A percentile compares a stretch with the other conserved stretches of the same genome.
Evolutionary conservation across 352 stramenopile species (phyloP).

Genomic region (Phytopythium montanum): DNA sequence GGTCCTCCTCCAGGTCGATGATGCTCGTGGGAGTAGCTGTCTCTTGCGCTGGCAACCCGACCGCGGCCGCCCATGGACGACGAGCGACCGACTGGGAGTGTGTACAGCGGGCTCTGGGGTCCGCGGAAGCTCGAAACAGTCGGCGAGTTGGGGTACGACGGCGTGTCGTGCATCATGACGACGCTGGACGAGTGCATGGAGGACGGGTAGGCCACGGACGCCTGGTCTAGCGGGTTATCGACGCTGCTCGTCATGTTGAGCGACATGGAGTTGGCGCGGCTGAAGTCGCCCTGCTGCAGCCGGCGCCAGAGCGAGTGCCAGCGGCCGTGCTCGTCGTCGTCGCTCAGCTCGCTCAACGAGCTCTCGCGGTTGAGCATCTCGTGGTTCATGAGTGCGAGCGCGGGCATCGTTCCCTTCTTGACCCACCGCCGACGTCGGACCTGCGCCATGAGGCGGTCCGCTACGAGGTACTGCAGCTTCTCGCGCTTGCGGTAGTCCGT

Average conservation of each 20-base stretch:
- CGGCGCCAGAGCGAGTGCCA: constrained; percentile 71
- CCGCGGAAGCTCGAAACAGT: constrained; percentile 51
- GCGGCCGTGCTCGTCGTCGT: constrained; percentile 64
- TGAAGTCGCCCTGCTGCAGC: constrained; percentile 60
- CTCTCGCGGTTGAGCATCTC: constrained; percentile 34
- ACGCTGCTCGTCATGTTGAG: constrained; percentile 22
- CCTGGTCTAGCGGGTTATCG: constrained; percentile 28
- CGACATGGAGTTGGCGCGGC: constrained; percentile 65
- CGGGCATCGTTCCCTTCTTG: constrained; percentile 48
- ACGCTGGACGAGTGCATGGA: constrained; percentile 35
- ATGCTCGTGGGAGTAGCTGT: constrained; percentile 11
- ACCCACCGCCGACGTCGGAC: constrained; percentile 79
- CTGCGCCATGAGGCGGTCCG: constrained; percentile 79
- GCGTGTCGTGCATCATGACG: constrained; percentile 34
- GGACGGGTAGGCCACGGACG: constrained; percentile 10
- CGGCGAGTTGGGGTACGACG: constrained; percentile 64
- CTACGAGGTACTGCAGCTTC: constrained; percentile 84
- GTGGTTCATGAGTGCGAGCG: constrained; percentile 18
- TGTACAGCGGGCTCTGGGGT: constrained; percentile 37
- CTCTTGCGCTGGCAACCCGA: constrained; percentile 23
- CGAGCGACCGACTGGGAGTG: constrained; percentile 13
- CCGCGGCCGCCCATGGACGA: constrained; percentile 12
- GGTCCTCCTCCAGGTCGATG: background rate
- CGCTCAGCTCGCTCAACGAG: constrained; percentile 51
- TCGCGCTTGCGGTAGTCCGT: constrained; percentile 77